phyloP scores from a whole-genome alignment of 2,329 filamentous ascomycete genomes.

The Aspergillus amoenus region DNA sequence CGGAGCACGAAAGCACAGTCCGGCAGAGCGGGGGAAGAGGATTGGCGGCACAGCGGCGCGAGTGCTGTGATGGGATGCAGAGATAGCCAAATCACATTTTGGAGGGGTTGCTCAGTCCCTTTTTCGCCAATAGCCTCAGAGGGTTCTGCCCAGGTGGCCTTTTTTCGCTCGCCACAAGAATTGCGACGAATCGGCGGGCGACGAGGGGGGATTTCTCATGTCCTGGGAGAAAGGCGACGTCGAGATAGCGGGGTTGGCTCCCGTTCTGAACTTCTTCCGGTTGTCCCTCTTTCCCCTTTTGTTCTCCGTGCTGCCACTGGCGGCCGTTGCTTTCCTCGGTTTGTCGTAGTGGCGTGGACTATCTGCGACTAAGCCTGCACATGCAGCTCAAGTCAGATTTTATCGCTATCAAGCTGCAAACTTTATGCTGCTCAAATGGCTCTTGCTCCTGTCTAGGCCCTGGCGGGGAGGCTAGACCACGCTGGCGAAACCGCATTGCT shows the following conservation, averaged over 20 bases:
- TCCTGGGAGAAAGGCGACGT: constrained; percentile 1
- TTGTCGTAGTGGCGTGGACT: constrained; percentile 1
- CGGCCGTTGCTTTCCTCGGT: background rate
- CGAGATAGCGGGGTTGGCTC: constrained; percentile 4
- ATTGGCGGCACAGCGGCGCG: constrained; percentile 1
- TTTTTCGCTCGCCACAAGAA: background rate
- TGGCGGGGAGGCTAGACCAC: background rate
- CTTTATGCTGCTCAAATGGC: constrained; percentile 1
- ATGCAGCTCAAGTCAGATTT: constrained; percentile 13
- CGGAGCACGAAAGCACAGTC: constrained; percentile 1
- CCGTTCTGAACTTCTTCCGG: background rate
- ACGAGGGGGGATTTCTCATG: background rate
- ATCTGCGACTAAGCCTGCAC: constrained; percentile 4
- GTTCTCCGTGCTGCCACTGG: background rate
- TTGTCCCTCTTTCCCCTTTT: background rate
- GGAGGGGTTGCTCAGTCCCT: background rate
- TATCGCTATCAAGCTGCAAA: constrained; percentile 7
- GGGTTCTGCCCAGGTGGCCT: constrained; percentile 1
- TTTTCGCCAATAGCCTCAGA: background rate
- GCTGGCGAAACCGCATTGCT: background rate
- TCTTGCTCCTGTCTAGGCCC: background rate
- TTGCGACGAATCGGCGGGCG: constrained; percentile 3
- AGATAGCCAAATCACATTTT: constrained; percentile 4
- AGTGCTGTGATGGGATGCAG: background rate
- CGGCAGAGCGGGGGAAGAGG: constrained; percentile 5